Evolutionary conservation across 106 monocot species (phyloP), one percentile per base, ranked within the genome.

Genomic region (Acorus gramineus): DNA sequence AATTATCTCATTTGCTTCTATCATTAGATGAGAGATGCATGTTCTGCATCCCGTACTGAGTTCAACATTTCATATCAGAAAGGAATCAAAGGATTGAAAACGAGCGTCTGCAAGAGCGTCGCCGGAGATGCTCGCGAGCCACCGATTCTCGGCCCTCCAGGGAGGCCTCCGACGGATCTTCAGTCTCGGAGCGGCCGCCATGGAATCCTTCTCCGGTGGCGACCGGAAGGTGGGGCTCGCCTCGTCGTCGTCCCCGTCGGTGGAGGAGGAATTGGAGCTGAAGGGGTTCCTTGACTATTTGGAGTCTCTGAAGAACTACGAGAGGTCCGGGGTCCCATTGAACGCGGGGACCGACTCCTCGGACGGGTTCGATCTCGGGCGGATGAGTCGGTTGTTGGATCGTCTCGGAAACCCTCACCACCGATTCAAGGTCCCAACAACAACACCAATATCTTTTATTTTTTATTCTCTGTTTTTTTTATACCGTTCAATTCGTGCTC

Each of bases 361-460:
- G 42, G 91, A 88, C 45, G 96, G 96, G 2, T 98, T 98, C 75
- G 91, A 98, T 66, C 91, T 98, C n/a, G 96, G 85, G n/a, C 71
- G 96, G 69, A 88, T 98, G 91, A 57, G 73, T 51, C 76, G 96
- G 66, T 54, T 92, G 57, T 69, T 92, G 14, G 61, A 71, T 10
- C 66, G 91, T 2, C 83, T 91, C 45, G 91, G 85, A 8, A 71
- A 98, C 65, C 96, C 91, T 5, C 96, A 91, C 44, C 67, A 67
- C 52, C 50, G 57, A 45, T 98, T 73, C 71, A 68, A 78, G 81
- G 96, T 94, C 66, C 43, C 49, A 8, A 7, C 10, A 46, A 12
- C 8, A 8, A 0, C 28, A 28, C 28, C 28, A 28, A 28, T 28
- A 28, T 52, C 4, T 65, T 52, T 66, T 8, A 9, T 51, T 60